Conservation (phyloP, 208 protist species). For the Acanthamoeba triangularis region DNA sequence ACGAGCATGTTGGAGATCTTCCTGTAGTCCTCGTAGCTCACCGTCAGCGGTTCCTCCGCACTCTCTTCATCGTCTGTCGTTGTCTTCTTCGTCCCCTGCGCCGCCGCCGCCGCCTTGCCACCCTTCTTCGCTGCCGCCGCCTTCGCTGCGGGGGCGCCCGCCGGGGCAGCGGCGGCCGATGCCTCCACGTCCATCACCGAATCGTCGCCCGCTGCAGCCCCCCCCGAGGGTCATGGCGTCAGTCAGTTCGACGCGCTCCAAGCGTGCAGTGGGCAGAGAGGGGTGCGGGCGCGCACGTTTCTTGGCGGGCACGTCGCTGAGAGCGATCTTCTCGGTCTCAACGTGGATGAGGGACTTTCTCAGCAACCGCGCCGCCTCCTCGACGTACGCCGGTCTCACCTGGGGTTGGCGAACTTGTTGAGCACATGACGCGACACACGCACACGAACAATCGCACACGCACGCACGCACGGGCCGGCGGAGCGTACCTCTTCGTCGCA, state of each 20-base stretch:
- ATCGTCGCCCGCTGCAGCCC: no score
- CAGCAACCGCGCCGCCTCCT: constrained; percentile 93
- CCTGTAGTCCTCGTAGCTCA: constrained; percentile 82
- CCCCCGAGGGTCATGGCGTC: not conserved
- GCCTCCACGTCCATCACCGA: not conserved
- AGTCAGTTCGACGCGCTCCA: no score
- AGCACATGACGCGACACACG: not conserved
- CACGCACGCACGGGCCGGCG: not conserved
- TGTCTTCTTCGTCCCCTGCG: not conserved
- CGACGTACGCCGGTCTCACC: constrained; percentile 90
- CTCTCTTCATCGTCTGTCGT: constrained; percentile 1
- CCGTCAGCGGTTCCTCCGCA: not conserved
- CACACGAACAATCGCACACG: not conserved
- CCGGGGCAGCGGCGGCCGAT: not conserved
- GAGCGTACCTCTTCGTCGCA: constrained; percentile 94
- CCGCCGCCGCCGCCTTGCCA: not conserved
- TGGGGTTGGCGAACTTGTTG: not conserved
- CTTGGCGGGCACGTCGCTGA: not conserved
- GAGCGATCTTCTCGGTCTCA: constrained; percentile 82
- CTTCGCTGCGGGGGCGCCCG: not conserved
- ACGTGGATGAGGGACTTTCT: constrained; percentile 92
- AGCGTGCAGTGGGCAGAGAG: not conserved
- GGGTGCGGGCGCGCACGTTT: not conserved
- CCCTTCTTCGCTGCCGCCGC: not conserved
- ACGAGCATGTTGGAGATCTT: constrained; percentile 67